A percentile compares a stretch with the other conserved stretches of the same genome.
These are phyloP conservation scores for Dactylella cylindrospora DNA, from an alignment of 2,329 filamentous ascomycete genomes.

Conservation along the genomic window DNA sequence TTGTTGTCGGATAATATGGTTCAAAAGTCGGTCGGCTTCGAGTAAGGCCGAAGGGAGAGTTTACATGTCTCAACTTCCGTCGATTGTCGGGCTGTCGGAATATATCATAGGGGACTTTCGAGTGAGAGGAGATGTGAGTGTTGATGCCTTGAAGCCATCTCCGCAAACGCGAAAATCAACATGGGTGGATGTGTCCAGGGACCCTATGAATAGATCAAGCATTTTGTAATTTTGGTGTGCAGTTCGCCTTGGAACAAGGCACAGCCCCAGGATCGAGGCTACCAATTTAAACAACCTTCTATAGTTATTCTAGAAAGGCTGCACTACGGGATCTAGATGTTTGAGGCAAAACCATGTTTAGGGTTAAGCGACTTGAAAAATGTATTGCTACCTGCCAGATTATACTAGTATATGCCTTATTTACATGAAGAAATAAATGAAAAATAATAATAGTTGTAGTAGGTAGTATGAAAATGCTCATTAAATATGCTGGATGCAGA, in stretches of 20 bases:
- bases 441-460: too few relatives aligned
- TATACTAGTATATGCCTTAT: too few relatives aligned
- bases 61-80: constrained; percentile 3
- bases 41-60: neutral
- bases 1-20: neutral
- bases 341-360: too few relatives aligned
- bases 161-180: constrained; percentile 28
- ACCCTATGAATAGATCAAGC: neutral
- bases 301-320: neutral
- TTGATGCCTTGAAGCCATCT: constrained; percentile 6
- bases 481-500: too few relatives aligned
- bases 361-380: too few relatives aligned
- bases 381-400: too few relatives aligned
- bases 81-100: neutral
- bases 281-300: constrained; percentile 10
- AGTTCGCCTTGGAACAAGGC: constrained; percentile 21
- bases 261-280: constrained; percentile 16
- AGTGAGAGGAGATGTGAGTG: constrained; percentile 5
- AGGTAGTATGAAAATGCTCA: too few relatives aligned
- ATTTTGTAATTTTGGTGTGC: constrained; percentile 4
- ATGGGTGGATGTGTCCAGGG: constrained; percentile 4
- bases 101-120: constrained; percentile 10
- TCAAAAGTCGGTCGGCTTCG: neutral
- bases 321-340: too few relatives aligned
- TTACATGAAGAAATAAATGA: too few relatives aligned